Evolutionary conservation across 345 rosid species (phyloP).

Genomic region (Clausena lansium): DNA sequence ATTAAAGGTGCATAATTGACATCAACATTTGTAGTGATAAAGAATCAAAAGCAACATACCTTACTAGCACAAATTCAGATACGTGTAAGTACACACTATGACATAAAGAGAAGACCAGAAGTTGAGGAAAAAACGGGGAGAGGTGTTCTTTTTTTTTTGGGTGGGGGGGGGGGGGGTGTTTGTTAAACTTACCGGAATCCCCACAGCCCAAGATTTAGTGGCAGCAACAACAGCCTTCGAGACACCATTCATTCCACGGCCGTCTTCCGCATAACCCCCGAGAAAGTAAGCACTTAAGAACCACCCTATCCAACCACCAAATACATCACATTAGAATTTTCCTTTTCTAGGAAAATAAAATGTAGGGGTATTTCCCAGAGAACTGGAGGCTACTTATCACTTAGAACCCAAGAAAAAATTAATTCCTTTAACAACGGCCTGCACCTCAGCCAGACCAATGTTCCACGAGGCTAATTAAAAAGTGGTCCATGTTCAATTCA

Average conservation of each 20-base stretch:
- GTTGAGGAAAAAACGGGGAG: not conserved
- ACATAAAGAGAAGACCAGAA: not conserved
- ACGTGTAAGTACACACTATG: not conserved
- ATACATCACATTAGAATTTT: not conserved
- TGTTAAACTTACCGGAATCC: constrained; percentile 64
- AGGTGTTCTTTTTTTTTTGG: too few species aligned
- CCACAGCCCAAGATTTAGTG: constrained; percentile 78
- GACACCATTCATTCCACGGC: constrained; percentile 76
- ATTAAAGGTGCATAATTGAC: not conserved
- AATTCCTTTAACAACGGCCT: not conserved
- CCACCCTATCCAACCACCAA: constrained; percentile 60
- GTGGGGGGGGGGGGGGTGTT: rapidly evolving
- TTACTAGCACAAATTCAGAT: not conserved
- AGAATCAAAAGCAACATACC: not conserved
- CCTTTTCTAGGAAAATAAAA: not conserved
- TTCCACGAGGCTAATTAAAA: not conserved
- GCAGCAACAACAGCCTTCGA: constrained; percentile 71
- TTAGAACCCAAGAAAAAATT: not conserved
- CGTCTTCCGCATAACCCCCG: constrained; percentile 83
- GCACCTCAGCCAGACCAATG: not conserved
- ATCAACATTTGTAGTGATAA: not conserved
- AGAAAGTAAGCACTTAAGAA: constrained; percentile 89
- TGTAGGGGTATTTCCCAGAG: not conserved
- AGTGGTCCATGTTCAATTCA: not conserved
- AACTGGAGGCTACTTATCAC: not conserved